phyloP scores from a whole-genome alignment of 2,329 filamentous ascomycete genomes.

The Penicillium brasilianum region DNA sequence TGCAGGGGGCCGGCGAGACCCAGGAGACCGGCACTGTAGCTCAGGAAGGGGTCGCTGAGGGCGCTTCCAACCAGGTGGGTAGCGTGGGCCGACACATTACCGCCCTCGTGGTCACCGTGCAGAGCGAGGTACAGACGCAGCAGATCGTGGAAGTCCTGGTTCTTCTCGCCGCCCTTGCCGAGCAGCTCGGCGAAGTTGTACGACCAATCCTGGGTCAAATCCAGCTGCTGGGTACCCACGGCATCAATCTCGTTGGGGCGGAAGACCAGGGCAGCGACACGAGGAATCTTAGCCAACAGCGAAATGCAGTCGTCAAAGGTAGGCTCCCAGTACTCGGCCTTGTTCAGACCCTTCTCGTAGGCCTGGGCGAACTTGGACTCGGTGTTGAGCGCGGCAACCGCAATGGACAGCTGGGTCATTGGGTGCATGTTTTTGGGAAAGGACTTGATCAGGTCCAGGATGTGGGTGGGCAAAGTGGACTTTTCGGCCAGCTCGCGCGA shows the following conservation, averaged over 20 bases:
- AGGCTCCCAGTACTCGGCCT: conserved; percentile 98
- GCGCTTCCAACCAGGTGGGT: conserved; percentile 96
- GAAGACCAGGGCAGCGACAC: conserved; percentile 97
- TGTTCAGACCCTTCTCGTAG: conserved; percentile 88
- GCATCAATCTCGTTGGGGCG: conserved; percentile 78
- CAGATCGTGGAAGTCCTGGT: conserved; percentile 79
- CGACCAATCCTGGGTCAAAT: conserved; percentile 90
- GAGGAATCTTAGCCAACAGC: conserved; percentile 92
- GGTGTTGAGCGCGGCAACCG: conserved; percentile 94
- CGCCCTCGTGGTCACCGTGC: conserved; percentile 97
- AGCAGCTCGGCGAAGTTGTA: conserved; percentile 99
- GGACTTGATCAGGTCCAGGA: conserved; percentile 84
- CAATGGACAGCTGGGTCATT: conserved; percentile 97
- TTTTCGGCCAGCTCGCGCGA: conserved; percentile 88
- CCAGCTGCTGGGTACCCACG: conserved; percentile 74
- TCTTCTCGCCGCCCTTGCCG: conserved; percentile 83
- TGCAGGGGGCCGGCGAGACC: conserved; percentile 94
- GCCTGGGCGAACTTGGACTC: conserved; percentile 91
- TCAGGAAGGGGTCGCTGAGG: conserved; percentile 91
- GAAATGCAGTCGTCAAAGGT: conserved; percentile 96
- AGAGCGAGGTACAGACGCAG: conserved; percentile 92
- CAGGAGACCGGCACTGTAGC: conserved; percentile 93
- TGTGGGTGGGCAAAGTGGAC: conserved; percentile 78
- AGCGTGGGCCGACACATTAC: conserved; percentile 93
- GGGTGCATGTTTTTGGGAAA: conserved; percentile 92